phyloP scores from a whole-genome alignment of 176 grass and related monocot species.

The Melocanna baccifera region DNA sequence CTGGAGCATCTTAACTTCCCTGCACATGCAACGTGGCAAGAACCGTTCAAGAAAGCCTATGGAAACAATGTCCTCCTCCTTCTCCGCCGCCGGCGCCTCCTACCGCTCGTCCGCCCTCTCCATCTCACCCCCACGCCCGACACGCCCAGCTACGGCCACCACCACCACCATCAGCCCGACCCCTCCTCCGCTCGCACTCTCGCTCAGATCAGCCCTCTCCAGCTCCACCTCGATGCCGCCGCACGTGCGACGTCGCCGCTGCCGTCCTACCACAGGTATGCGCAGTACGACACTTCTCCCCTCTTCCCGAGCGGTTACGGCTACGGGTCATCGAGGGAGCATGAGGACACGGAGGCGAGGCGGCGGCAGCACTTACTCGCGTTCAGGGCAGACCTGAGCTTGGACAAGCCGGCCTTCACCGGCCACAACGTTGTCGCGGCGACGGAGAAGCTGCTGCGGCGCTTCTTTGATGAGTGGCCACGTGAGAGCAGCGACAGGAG shows the following conservation, averaged over 20 bases:
- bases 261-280: constrained; percentile 61
- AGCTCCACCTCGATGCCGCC: constrained; percentile 50
- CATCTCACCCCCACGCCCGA: constrained; percentile 36
- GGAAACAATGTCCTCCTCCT: constrained; percentile 38
- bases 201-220: constrained; percentile 5
- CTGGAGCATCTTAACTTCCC: too few relatives aligned
- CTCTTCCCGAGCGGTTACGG: constrained; percentile 26
- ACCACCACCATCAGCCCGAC: background rate
- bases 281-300: background rate
- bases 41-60: constrained; percentile 99
- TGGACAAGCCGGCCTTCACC: constrained; percentile 36
- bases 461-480: constrained; percentile 80
- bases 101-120: constrained; percentile 41
- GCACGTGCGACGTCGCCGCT: constrained; percentile 29
- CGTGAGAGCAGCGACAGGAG: constrained; percentile 23
- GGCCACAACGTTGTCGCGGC: background rate
- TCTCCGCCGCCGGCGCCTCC: background rate
- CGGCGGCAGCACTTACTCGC: constrained; percentile 60
- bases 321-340: background rate
- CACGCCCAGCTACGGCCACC: background rate
- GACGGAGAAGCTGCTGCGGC: constrained; percentile 60
- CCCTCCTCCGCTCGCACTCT: background rate
- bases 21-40: constrained; percentile 91
- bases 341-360: constrained; percentile 32
- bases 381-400: constrained; percentile 63